These are phyloP conservation scores for Trapa bicornis DNA, from an alignment of 345 rosid species.

Conservation along the genomic window DNA sequence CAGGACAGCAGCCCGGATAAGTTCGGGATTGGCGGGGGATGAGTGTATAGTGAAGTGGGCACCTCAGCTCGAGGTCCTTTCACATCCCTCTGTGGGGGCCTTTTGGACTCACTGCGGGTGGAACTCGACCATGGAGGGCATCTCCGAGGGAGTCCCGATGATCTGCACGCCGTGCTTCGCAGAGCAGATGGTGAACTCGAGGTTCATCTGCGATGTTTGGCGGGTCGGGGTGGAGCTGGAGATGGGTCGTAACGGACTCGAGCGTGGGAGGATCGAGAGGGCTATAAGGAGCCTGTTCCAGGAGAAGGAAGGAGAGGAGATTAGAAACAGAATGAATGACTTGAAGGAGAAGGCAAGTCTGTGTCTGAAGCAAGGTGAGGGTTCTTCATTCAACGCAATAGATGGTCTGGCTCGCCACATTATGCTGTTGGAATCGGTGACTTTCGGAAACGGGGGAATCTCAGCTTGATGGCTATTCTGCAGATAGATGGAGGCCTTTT, in stretches of 20 bases:
- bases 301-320: slow-evolving; percentile 17
- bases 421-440: not conserved
- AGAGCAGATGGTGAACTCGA: slow-evolving; percentile 23
- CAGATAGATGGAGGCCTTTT: not conserved
- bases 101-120: slow-evolving; percentile 37
- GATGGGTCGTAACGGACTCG: slow-evolving; percentile 5
- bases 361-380: slow-evolving; percentile 8
- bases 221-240: slow-evolving; percentile 16
- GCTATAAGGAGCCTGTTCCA: slow-evolving; percentile 13
- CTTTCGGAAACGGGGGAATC: not conserved
- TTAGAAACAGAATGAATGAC: slow-evolving; percentile 9
- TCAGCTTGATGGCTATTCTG: not conserved
- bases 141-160: slow-evolving; percentile 30
- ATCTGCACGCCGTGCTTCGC: slow-evolving; percentile 25
- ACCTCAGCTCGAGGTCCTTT: slow-evolving; percentile 25
- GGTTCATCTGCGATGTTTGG: slow-evolving; percentile 20
- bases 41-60: slow-evolving; percentile 29
- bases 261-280: slow-evolving; percentile 14
- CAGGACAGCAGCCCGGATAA: slow-evolving; percentile 20
- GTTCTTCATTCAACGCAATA: slow-evolving; percentile 14
- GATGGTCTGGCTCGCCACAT: slow-evolving; percentile 1
- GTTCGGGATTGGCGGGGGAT: slow-evolving; percentile 17
- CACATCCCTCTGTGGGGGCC: slow-evolving; percentile 23
- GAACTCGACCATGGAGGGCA: slow-evolving; percentile 31
- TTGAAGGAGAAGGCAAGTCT: slow-evolving; percentile 12